Evolutionary conservation across 495 filamentous ascomycete species (phyloP), one percentile per base, ranked within the genome.

Genomic region (Penicillium roqueforti): DNA sequence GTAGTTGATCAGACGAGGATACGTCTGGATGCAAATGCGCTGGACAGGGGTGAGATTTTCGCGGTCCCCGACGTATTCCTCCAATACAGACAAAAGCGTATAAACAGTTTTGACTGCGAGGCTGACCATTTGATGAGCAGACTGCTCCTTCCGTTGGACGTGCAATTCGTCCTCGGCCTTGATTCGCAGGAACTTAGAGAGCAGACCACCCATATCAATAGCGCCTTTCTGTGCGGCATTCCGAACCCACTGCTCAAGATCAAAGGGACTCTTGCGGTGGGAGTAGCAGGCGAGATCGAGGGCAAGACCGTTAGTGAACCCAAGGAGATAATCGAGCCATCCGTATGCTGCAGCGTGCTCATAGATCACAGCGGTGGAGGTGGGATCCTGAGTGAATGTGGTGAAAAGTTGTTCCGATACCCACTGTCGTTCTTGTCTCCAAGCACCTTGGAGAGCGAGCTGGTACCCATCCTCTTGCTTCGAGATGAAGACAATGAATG

Each of bases 1-100:
- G 62, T 96, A 96, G 63, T 97, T 97, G 70, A 97, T 95, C 39
- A 99, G 76, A 45, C 93, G 80, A n/a, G 93, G 93, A 59, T 96
- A 99, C 0, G 87, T 87, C 37, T 91, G 90, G 49, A 99, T 89
- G 67, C 91, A 97, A 34, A 83, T 78, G 34, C 95, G 83, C 69
- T 97, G 89, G 43, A 95, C 80, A 9, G 72, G 74, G 6, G 81
- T 79, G 16, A 82, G 74, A 22, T 84, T 80, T 51, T 83, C 77
- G 34, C 73, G 71, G 48, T 79, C 76, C 14, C 80, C 77, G 13
- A 79, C 71, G 52, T 78, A 79, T 59, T 89, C 85, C 59, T 89
- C 85, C 50, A 97, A 67, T 36, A 92, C 84, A 47, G 88, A 82
- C 7, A 97, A 79, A 57, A 98, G 75, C 0, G 83, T 83, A 39